Conservation (phyloP, 1,284 basidiomycete species). For the Cutaneotrichosporon sp. region DNA sequence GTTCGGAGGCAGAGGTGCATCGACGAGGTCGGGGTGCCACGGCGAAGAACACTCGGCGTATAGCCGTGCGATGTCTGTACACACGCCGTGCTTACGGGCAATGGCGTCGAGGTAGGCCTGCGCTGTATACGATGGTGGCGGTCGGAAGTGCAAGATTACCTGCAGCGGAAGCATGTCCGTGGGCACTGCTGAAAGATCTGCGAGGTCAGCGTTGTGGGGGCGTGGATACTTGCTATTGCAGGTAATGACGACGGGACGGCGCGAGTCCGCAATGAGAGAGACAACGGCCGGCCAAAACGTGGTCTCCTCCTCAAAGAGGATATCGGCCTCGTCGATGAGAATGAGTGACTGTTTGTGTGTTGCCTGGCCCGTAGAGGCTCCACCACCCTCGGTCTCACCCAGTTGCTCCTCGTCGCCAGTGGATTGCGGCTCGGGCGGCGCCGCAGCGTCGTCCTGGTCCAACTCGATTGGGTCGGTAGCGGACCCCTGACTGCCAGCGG, state of each 20-base stretch:
- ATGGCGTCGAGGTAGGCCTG: slow-evolving; percentile 67
- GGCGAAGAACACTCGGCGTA: slow-evolving; percentile 32
- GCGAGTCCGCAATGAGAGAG: slow-evolving; percentile 70
- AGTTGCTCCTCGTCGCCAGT: not conserved
- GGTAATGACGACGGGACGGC: slow-evolving; percentile 80
- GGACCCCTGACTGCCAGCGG: slow-evolving; percentile 17
- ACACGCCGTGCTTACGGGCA: slow-evolving; percentile 24
- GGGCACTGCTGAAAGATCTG: slow-evolving; percentile 73
- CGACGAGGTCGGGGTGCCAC: slow-evolving; percentile 14
- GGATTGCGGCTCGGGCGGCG: not conserved
- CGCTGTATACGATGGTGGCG: slow-evolving; percentile 59
- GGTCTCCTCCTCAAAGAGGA: slow-evolving; percentile 81
- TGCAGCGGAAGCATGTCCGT: slow-evolving; percentile 70
- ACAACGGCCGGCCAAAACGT: slow-evolving; percentile 87
- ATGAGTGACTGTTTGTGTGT: slow-evolving; percentile 70
- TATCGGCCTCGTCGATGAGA: slow-evolving; percentile 93
- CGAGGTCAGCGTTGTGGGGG: slow-evolving; percentile 1
- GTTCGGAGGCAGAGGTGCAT: slow-evolving; percentile 47
- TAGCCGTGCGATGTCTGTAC: slow-evolving; percentile 27
- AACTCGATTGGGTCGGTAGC: slow-evolving; percentile 29
- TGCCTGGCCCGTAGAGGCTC: no score
- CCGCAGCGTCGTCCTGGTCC: slow-evolving; percentile 7
- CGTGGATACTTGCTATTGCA: slow-evolving; percentile 71
- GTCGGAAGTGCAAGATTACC: slow-evolving; percentile 60
- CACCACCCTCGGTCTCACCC: no score